Conservation (phyloP, 202 grass and related monocot species). For the Alloteropsis angusta region DNA sequence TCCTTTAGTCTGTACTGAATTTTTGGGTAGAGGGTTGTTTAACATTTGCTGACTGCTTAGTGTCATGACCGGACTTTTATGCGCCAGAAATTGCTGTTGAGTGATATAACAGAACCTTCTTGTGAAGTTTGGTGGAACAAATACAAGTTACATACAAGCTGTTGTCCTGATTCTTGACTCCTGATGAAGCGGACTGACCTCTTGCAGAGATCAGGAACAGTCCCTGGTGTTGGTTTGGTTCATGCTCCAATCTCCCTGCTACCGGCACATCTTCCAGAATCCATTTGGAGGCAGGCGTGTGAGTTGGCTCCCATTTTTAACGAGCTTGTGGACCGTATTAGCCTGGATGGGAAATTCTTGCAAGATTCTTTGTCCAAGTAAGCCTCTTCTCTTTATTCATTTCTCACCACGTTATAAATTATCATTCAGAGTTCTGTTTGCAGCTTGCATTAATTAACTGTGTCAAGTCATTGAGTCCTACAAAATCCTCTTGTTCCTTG, state of each 20-base stretch:
- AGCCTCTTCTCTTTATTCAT: neutral
- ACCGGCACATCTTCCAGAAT: slow-evolving; percentile 40
- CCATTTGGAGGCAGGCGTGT: slow-evolving; percentile 70
- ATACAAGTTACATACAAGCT: neutral
- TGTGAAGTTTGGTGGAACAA: neutral
- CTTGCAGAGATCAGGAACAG: slow-evolving; percentile 65
- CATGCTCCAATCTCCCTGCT: slow-evolving; percentile 76
- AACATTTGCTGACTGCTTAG: neutral
- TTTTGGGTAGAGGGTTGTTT: too few relatives aligned
- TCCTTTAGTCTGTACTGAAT: too few relatives aligned
- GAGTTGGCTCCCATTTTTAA: slow-evolving; percentile 81
- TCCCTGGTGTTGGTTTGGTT: slow-evolving; percentile 70
- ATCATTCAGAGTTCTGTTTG: neutral
- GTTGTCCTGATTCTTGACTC: neutral
- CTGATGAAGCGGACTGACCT: neutral
- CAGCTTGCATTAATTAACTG: neutral
- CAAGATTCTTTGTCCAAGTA: slow-evolving; percentile 85
- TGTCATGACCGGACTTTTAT: neutral
- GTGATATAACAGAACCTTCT: neutral
- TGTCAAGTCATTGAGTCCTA: neutral
- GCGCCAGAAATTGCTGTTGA: neutral
- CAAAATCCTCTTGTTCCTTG: neutral
- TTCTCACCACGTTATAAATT: neutral
- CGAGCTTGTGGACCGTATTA: slow-evolving; percentile 73
- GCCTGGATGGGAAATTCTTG: slow-evolving; percentile 76